Evolutionary conservation across 2,329 filamentous ascomycete genomes (phyloP).

Genomic region (Sclerotinia minor): DNA sequence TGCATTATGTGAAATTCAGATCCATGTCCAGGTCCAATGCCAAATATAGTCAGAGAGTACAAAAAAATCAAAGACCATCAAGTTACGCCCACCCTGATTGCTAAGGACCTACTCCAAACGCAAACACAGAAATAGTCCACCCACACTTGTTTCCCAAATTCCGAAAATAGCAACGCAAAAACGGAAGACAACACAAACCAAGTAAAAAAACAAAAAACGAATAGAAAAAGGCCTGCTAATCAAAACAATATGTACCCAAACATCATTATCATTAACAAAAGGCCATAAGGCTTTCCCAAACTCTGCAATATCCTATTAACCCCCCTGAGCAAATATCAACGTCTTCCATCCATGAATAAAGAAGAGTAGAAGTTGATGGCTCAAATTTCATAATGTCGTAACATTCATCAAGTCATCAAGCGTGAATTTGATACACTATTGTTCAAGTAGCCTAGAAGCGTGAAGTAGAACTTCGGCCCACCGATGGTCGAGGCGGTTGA

Average conservation of each 20-base stretch:
- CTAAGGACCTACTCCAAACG: slow-evolving; percentile 12
- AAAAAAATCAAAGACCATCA: neutral
- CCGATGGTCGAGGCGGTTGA: slow-evolving; percentile 31
- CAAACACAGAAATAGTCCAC: slow-evolving; percentile 20
- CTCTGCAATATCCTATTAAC: slow-evolving; percentile 12
- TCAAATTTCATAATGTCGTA: slow-evolving; percentile 31
- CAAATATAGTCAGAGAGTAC: neutral
- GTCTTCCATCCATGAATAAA: slow-evolving; percentile 2
- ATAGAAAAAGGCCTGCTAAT: neutral
- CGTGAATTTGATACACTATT: slow-evolving; percentile 27
- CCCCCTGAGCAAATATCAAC: slow-evolving; percentile 16
- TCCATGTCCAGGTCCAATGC: slow-evolving; percentile 14
- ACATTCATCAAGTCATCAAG: slow-evolving; percentile 28
- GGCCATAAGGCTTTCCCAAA: slow-evolving; percentile 19
- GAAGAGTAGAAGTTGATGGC: slow-evolving; percentile 18
- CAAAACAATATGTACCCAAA: slow-evolving; percentile 24
- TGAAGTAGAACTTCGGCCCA: slow-evolving; percentile 41
- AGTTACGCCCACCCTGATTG: neutral
- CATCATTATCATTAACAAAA: slow-evolving; percentile 24
- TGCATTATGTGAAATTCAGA: slow-evolving; percentile 5
- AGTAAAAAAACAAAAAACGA: slow-evolving; percentile 2
- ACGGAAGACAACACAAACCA: slow-evolving; percentile 12
- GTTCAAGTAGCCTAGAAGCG: slow-evolving; percentile 36
- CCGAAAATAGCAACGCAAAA: slow-evolving; percentile 15
- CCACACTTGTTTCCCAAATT: slow-evolving; percentile 5